phyloP scores from a whole-genome alignment of 176 grass and related monocot genomes.

The Carex kokanica region DNA sequence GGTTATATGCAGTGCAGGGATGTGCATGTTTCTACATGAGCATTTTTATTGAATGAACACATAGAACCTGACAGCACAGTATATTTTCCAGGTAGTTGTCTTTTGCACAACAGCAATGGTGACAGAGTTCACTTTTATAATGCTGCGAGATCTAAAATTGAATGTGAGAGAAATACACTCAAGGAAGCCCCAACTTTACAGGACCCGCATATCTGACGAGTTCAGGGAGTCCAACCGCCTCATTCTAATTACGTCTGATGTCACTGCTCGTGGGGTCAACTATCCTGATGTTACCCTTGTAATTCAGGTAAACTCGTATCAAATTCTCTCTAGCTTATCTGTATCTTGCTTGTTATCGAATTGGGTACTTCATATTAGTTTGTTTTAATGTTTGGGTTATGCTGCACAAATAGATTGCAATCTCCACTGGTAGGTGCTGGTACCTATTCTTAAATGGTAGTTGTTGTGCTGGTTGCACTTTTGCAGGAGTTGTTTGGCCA shows the following conservation, averaged over 20 bases:
- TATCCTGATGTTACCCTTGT: slow-evolving; percentile 93
- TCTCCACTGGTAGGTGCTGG: neutral
- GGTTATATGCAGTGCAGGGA: neutral
- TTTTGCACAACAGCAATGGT: slow-evolving; percentile 93
- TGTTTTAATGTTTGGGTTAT: neutral
- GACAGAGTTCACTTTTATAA: slow-evolving; percentile 75
- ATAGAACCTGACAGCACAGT: neutral
- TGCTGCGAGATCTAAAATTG: slow-evolving; percentile 81
- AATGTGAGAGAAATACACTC: slow-evolving; percentile 96
- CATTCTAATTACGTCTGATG: slow-evolving; percentile 89
- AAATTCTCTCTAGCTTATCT: neutral
- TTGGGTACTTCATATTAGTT: neutral
- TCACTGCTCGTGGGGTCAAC: slow-evolving; percentile 72
- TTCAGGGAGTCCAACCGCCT: slow-evolving; percentile 62
- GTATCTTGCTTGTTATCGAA: neutral
- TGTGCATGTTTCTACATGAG: neutral
- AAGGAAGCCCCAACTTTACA: slow-evolving; percentile 84
- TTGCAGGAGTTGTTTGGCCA: too few species aligned
- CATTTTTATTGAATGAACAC: neutral
- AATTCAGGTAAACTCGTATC: slow-evolving; percentile 57
- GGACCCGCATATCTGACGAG: slow-evolving; percentile 83
- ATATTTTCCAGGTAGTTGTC: slow-evolving; percentile 57
- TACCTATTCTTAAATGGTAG: neutral
- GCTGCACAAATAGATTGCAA: neutral
- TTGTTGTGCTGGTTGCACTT: neutral